Evolutionary conservation across 2,329 filamentous ascomycete genomes (phyloP), one percentile per base, ranked within the genome.

Genomic region (Canariomyces notabilis): DNA sequence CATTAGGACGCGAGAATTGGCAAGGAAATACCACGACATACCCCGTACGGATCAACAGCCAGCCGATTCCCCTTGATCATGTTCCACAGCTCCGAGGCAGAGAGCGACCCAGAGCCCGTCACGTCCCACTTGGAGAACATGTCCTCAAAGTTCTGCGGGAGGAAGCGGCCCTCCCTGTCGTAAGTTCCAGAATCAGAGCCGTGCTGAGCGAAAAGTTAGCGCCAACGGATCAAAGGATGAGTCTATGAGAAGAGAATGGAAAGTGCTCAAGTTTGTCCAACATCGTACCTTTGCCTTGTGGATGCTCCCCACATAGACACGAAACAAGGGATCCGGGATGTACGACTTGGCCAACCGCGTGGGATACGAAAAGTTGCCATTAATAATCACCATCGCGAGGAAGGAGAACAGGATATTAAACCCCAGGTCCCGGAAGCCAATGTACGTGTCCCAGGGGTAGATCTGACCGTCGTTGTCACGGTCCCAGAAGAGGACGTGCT

Each of bases 91-190:
- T 75, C 66, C 26, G 51, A 37, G 5, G 64, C 23, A 1, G 62
- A 68, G 43, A 75, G 52, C 5, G 64, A 63, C 39, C 71, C 66
- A 15, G 66, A 65, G 34, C 64, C 61, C 2, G 56, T 53, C 22
- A 54, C 31, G 38, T 62, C 70, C 55, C 72, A 75, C 59, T 76
- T 75, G 35, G 64, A 55, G 46, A 76, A 75, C 35, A 74, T 65
- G 51, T 75, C 71, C 58, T 77, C 71, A 48, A 76, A 76, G 34
- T 65, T 66, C 55, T 75, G 72, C 11, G 72, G 70, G 9, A 67
- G 51, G 53, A 75, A 76, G 1, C 72, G 62, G 3, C 73, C 73
- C 53, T 76, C 72, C 12, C 59, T 66, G 53, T 76, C 72, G 46
- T 71, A 76, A 0, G 66, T 66, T 9, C 67, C 68, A 16, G 61